phyloP scores from a whole-genome alignment of 1,284 basidiomycete genomes.

The Cystobasidium pallidum region DNA sequence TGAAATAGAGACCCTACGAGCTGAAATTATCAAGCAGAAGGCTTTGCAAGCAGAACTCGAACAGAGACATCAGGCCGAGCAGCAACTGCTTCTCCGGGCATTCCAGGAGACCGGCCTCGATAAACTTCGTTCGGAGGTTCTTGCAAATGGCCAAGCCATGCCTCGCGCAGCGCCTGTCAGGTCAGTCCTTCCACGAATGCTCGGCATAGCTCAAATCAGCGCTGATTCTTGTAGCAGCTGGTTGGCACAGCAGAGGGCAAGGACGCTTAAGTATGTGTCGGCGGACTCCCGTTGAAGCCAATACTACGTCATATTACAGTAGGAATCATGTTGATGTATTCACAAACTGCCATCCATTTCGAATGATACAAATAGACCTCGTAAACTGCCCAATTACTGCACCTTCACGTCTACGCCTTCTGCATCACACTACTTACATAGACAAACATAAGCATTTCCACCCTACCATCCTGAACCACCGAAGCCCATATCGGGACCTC shows the following conservation, averaged over 20 bases:
- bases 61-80: constrained; percentile 71
- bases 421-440: background rate
- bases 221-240: constrained; percentile 63
- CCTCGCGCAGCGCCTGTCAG: constrained; percentile 37
- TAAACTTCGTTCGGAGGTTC: constrained; percentile 57
- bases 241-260: constrained; percentile 64
- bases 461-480: constrained; percentile 28
- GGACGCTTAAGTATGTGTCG: constrained; percentile 10
- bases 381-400: background rate
- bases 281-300: background rate
- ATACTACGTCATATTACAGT: background rate
- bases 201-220: constrained; percentile 51
- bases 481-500: constrained; percentile 16
- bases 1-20: constrained; percentile 14
- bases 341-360: background rate
- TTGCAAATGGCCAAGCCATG: constrained; percentile 61
- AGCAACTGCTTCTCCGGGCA: constrained; percentile 75
- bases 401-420: background rate
- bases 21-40: constrained; percentile 43
- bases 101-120: constrained; percentile 70
- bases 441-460: background rate
- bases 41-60: constrained; percentile 62
- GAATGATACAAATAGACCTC: background rate
- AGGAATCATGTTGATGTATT: background rate
- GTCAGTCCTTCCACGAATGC: constrained; percentile 15